These are phyloP conservation scores for Stereocaulon alpinum DNA, from an alignment of 495 filamentous ascomycete species.

Conservation along the genomic window DNA sequence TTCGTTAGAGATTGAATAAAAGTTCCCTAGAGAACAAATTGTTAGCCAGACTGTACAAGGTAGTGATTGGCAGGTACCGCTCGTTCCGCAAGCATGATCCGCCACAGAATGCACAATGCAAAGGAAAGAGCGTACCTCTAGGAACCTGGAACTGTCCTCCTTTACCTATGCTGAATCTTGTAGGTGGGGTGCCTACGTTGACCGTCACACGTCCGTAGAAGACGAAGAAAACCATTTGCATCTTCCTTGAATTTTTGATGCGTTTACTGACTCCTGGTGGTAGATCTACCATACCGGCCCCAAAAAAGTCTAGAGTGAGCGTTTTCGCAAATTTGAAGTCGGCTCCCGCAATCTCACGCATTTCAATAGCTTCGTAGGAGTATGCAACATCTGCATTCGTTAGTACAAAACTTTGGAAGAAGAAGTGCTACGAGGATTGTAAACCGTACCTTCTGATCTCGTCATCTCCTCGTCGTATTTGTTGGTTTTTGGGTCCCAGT, in stretches of 20 bases:
- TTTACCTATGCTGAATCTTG: conserved; percentile 69
- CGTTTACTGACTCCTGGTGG: conserved; percentile 72
- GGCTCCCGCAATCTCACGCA: conserved; percentile 60
- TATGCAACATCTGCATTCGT: conserved; percentile 55
- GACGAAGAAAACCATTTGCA: conserved; percentile 94
- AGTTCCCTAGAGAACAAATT: conserved; percentile 50
- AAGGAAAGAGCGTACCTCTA: conserved; percentile 54
- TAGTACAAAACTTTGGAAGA: conserved; percentile 11
- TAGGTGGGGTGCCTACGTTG: conserved; percentile 59
- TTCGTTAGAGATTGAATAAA: conserved; percentile 72
- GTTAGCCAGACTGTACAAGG: conserved; percentile 8
- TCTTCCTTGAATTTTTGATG: conserved; percentile 80
- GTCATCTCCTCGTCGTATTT: conserved; percentile 47
- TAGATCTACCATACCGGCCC: conserved; percentile 78
- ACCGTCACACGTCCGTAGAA: conserved; percentile 64
- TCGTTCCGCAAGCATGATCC: no score
- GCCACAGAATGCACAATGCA: neutral
- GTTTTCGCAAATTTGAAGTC: conserved; percentile 82
- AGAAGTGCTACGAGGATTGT: neutral
- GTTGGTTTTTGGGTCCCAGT: conserved; percentile 44
- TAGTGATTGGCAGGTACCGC: neutral
- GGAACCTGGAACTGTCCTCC: conserved; percentile 90
- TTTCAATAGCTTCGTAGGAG: conserved; percentile 61
- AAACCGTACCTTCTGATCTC: conserved; percentile 41
- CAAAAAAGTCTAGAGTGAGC: conserved; percentile 72